Evolutionary conservation across 2,329 filamentous ascomycete species (phyloP), one percentile per base, ranked within the genome.

Genomic region (Pseudocercospora ulei): DNA sequence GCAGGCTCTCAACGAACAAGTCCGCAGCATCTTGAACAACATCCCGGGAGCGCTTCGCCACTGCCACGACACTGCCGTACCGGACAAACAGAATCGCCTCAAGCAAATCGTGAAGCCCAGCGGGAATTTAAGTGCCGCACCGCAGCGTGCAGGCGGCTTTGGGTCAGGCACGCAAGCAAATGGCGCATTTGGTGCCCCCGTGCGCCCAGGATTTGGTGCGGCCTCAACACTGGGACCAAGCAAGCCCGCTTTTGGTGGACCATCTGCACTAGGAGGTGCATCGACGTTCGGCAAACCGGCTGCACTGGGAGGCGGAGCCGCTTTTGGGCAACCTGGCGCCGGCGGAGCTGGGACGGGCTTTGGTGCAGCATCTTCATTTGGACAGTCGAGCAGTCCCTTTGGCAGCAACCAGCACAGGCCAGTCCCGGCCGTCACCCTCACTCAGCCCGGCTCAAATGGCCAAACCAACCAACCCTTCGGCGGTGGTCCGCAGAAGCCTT

Each of bases 11-110:
- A 48, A 54, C 11, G 45, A 50, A 22, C 48, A 18, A 57, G 83
- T 87, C 35, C 72, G 82, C 43, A 72, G 67, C n/a, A 77, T 79
- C 1, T 56, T 84, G 1, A 72, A 67, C 43, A 79, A 92, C 52
- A 59, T 82, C 6, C 70, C 80, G 43, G 82, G 78, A 2, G 86
- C 87, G 1, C 18, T 33, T 1, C 30, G 30, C 5, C 30, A 33
- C 18, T 33, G 17, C 18, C 30, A 33, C 11, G 23, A 33, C n/a
- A 33, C 30, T 4, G 12, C 30, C 7, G 14, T 33, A 11, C 30
- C 30, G 9, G 30, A 33, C 30, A 33, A 19, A 9, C n/a, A 23
- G n/a, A 33, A 33, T 13, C 30, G 30, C 3, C 17, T 20, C 3
- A 33, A 33, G 11, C 30, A 33, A 12, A 6, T 33, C 4, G 9